These are phyloP conservation scores for Didymella lethalis DNA, from an alignment of 2,329 filamentous ascomycete species.

Conservation along the genomic window DNA sequence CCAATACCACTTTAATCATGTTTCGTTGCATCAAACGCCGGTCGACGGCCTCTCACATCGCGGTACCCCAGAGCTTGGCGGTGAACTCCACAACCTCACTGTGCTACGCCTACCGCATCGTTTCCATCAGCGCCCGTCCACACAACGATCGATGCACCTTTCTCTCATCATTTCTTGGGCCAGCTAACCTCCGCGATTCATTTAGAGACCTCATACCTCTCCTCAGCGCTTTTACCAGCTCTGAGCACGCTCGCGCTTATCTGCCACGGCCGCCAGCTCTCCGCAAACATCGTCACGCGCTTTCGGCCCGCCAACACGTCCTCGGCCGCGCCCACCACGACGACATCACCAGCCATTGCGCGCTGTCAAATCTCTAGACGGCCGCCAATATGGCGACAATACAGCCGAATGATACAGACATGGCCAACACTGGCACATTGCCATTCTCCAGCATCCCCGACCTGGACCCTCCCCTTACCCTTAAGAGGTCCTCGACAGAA, in stretches of 20 bases:
- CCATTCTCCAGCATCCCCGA: slow-evolving; percentile 46
- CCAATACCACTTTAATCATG: neutral
- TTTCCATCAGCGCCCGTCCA: slow-evolving; percentile 36
- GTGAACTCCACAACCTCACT: slow-evolving; percentile 39
- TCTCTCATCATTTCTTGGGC: neutral
- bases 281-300: slow-evolving; percentile 25
- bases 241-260: slow-evolving; percentile 14
- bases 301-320: slow-evolving; percentile 24
- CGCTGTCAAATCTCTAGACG: slow-evolving; percentile 20
- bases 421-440: slow-evolving; percentile 46
- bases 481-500: slow-evolving; percentile 59
- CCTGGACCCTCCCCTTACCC: slow-evolving; percentile 50
- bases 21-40: neutral
- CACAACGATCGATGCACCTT: slow-evolving; percentile 15
- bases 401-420: slow-evolving; percentile 48
- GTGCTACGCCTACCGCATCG: slow-evolving; percentile 15
- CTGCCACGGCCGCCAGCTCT: slow-evolving; percentile 26
- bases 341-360: slow-evolving; percentile 23
- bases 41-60: neutral
- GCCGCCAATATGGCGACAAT: slow-evolving; percentile 49
- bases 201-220: neutral
- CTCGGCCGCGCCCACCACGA: slow-evolving; percentile 9
- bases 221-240: slow-evolving; percentile 16
- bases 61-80: slow-evolving; percentile 20
- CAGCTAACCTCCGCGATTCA: slow-evolving; percentile 26